phyloP scores from a whole-genome alignment of 352 stramenopile species.

The Aphanomyces invadans region DNA sequence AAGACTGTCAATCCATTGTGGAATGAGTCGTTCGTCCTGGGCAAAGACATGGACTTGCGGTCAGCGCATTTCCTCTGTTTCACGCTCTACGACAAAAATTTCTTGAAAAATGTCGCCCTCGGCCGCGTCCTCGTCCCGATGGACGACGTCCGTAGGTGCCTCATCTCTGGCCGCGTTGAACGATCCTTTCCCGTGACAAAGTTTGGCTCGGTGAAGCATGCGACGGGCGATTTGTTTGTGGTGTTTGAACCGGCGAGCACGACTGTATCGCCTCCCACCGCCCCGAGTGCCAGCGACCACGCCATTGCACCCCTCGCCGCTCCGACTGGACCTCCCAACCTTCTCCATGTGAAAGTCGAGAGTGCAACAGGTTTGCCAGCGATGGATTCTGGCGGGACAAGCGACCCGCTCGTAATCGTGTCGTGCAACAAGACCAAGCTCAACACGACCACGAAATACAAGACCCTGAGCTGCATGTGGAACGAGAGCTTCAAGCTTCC shows the following conservation, averaged over 20 bases:
- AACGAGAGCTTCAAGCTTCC: conserved; percentile 78
- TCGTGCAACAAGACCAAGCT: conserved; percentile 76
- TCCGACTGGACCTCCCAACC: conserved; percentile 42
- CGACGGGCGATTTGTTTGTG: conserved; percentile 15
- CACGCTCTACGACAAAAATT: conserved; percentile 45
- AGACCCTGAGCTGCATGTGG: conserved; percentile 62
- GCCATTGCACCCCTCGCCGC: conserved; percentile 2
- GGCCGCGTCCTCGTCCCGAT: conserved; percentile 9
- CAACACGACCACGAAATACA: conserved; percentile 62
- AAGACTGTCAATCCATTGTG: conserved; percentile 58
- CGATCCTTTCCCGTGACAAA: conserved; percentile 2
- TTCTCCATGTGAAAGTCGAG: conserved; percentile 65
- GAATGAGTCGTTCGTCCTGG: conserved; percentile 56
- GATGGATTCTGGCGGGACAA: conserved; percentile 73
- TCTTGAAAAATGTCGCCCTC: conserved; percentile 22
- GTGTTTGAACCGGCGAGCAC: neutral
- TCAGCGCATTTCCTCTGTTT: conserved; percentile 54
- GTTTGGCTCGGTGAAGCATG: conserved; percentile 20
- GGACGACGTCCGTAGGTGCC: neutral
- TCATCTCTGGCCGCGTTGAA: neutral
- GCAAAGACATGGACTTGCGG: conserved; percentile 56
- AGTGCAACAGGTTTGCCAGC: conserved; percentile 71
- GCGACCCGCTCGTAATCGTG: conserved; percentile 83
- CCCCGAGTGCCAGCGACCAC: conserved; percentile 11
- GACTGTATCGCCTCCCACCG: neutral